phyloP scores from a whole-genome alignment of 2,329 filamentous ascomycete species.

The Ascochyta pisi region DNA sequence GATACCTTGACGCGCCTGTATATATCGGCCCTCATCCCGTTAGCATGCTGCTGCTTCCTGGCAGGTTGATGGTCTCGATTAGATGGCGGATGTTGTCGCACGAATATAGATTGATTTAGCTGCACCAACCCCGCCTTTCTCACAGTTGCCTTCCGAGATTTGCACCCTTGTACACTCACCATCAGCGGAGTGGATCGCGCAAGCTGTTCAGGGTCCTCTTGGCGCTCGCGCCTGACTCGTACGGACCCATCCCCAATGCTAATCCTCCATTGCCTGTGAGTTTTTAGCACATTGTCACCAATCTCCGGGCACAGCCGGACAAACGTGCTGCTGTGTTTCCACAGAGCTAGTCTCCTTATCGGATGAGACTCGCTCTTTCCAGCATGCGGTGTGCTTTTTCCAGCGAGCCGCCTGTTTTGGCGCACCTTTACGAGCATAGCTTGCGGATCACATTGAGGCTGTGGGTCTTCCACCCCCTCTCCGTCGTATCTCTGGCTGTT shows the following conservation, averaged over 20 bases:
- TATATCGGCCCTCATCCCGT: constrained; percentile 16
- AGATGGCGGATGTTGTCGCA: constrained; percentile 15
- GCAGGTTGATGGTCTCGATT: constrained; percentile 2
- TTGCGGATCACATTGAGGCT: constrained; percentile 17
- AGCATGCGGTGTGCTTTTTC: constrained; percentile 16
- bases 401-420: constrained; percentile 15
- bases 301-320: constrained; percentile 14
- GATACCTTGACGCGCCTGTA: constrained; percentile 12
- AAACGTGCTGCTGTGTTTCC: constrained; percentile 14
- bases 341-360: constrained; percentile 7
- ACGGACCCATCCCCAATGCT: constrained; percentile 11
- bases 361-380: constrained; percentile 13
- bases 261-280: constrained; percentile 5
- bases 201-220: constrained; percentile 14
- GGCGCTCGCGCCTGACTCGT: constrained; percentile 19
- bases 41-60: constrained; percentile 2
- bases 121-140: constrained; percentile 8
- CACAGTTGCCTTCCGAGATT: constrained; percentile 2
- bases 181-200: constrained; percentile 11
- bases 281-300: constrained; percentile 9
- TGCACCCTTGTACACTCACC: constrained; percentile 12
- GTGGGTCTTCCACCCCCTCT: constrained; percentile 19
- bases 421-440: constrained; percentile 17
- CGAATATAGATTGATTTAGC: constrained; percentile 18
- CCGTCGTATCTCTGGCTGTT: constrained; percentile 21